phyloP scores from a whole-genome alignment of 495 filamentous ascomycete species.

The Haplographium delicatum region DNA sequence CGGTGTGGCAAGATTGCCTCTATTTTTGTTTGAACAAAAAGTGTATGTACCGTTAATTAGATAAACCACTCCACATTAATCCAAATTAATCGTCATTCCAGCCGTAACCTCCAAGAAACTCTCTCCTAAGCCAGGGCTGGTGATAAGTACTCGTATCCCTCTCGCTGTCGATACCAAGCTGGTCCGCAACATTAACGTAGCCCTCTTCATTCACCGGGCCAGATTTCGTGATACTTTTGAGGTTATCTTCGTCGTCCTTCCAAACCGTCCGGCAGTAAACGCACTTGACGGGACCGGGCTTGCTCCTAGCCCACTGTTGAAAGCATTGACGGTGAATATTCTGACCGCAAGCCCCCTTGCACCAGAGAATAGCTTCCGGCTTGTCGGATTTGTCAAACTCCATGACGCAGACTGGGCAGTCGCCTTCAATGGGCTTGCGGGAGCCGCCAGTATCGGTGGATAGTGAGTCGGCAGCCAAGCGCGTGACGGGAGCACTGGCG shows the following conservation, averaged over 20 bases:
- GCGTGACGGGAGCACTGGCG: conserved; percentile 40
- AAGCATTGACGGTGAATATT: conserved; percentile 63
- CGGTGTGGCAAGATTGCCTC: too few relatives aligned
- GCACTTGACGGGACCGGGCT: conserved; percentile 44
- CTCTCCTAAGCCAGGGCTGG: conserved; percentile 15
- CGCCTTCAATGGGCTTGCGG: conserved; percentile 54
- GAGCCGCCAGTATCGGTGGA: conserved; percentile 16
- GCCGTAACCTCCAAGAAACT: conserved; percentile 1
- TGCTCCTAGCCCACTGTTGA: conserved; percentile 52
- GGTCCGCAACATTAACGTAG: conserved; percentile 52
- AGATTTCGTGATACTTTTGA: conserved; percentile 18
- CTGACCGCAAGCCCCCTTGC: conserved; percentile 58
- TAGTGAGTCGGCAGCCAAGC: conserved; percentile 3
- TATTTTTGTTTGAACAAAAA: too few relatives aligned
- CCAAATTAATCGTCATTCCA: not conserved
- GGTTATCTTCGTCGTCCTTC: conserved; percentile 21
- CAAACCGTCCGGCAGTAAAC: conserved; percentile 33
- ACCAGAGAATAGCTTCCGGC: conserved; percentile 56
- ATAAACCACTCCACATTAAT: not conserved
- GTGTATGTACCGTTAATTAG: too few relatives aligned
- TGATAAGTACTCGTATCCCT: conserved; percentile 25
- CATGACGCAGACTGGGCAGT: conserved; percentile 77
- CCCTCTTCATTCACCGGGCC: conserved; percentile 39
- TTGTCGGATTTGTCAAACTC: conserved; percentile 31
- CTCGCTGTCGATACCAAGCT: conserved; percentile 45